phyloP scores from a whole-genome alignment of 2,329 filamentous ascomycete genomes.

The Aspergillus fumigatiaffinis region DNA sequence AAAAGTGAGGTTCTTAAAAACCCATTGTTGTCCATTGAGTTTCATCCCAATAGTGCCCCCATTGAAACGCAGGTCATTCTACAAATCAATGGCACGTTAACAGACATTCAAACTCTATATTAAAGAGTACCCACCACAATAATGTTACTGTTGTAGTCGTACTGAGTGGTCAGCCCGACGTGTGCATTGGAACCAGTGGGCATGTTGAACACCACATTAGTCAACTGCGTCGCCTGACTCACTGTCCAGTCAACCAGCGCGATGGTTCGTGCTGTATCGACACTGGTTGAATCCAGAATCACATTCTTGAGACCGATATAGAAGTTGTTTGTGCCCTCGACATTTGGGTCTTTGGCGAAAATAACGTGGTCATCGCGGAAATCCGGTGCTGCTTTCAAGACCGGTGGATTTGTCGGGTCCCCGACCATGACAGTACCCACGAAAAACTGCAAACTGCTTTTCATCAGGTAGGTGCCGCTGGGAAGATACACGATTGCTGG shows the following conservation, averaged over 20 bases:
- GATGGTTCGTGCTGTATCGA: conserved; percentile 24
- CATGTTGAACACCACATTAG: conserved; percentile 39
- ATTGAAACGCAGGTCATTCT: conserved; percentile 24
- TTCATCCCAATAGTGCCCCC: conserved; percentile 30
- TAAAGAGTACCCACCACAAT: conserved; percentile 23
- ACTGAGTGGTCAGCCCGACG: conserved; percentile 31
- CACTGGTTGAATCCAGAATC: conserved; percentile 33
- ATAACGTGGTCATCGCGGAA: conserved; percentile 55
- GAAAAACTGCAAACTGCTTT: conserved; percentile 22
- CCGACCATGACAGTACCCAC: conserved; percentile 37
- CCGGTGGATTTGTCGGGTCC: conserved; percentile 42
- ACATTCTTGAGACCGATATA: conserved; percentile 38
- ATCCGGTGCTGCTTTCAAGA: conserved; percentile 49
- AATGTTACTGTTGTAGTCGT: conserved; percentile 25
- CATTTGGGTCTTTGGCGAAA: conserved; percentile 43
- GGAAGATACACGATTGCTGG: conserved; percentile 30
- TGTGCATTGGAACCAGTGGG: conserved; percentile 28
- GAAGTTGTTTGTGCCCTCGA: conserved; percentile 31
- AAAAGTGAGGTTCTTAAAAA: conserved; percentile 51
- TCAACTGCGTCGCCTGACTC: conserved; percentile 36
- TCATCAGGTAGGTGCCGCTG: conserved; percentile 26
- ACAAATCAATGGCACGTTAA: conserved; percentile 2
- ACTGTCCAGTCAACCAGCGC: conserved; percentile 38
- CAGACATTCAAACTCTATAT: not conserved
- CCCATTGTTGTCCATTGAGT: conserved; percentile 31